Percentiles rank a stretch among this genome's conserved stretches.
These are phyloP conservation scores for Phytophthora sp. DNA, from an alignment of 352 stramenopile species.

Conservation along the genomic window DNA sequence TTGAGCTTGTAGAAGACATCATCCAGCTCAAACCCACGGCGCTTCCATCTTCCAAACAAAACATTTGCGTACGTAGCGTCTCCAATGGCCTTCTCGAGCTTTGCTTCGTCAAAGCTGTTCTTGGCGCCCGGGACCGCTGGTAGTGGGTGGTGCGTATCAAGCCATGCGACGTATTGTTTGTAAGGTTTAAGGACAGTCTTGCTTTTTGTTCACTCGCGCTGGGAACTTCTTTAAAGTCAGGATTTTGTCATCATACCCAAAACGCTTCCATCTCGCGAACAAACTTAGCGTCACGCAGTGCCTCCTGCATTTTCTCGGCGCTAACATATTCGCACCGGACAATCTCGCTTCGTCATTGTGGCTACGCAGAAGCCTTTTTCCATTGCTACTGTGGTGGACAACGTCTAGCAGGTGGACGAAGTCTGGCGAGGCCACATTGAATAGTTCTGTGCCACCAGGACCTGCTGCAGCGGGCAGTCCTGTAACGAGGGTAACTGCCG, in stretches of 20 bases:
- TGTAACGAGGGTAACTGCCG: too few species aligned
- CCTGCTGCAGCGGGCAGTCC: too few species aligned
- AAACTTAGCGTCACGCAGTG: neutral
- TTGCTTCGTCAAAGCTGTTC: neutral
- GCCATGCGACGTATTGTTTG: neutral
- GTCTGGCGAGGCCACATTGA: too few species aligned
- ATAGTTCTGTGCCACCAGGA: too few species aligned
- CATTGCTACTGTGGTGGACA: too few species aligned
- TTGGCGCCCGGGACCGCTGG: neutral
- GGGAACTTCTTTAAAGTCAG: neutral
- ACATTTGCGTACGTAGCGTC: neutral
- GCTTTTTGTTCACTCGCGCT: neutral
- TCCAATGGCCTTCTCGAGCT: neutral
- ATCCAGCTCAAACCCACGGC: neutral
- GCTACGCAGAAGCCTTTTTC: too few species aligned
- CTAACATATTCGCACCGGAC: conserved; percentile 8
- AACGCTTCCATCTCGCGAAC: conserved; percentile 7
- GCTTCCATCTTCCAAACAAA: neutral
- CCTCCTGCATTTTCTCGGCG: neutral
- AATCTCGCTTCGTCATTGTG: neutral
- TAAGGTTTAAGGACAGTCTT: neutral
- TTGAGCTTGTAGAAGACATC: neutral
- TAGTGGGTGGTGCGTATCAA: neutral
- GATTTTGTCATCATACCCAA: neutral
- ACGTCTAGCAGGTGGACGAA: too few species aligned